phyloP scores from a whole-genome alignment of 805 yeast genomes.

The Komagataella phaffii region DNA sequence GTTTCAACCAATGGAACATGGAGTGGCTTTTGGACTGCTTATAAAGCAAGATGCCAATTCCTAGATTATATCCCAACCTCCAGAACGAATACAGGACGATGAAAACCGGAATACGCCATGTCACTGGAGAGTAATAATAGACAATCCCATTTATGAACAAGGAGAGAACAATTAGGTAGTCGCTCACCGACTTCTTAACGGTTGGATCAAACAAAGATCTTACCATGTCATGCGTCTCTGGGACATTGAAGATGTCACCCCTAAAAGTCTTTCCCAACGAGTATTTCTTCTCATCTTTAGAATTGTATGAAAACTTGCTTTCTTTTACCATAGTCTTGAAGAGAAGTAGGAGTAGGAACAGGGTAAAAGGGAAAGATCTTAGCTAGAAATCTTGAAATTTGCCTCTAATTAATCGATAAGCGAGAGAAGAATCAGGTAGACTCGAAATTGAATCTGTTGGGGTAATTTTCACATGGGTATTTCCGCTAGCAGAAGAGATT shows the following conservation, averaged over 20 bases:
- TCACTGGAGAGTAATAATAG: slow-evolving; percentile 15
- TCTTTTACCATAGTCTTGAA: background rate
- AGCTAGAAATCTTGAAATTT: background rate
- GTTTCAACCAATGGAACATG: slow-evolving; percentile 25
- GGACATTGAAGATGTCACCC: slow-evolving; percentile 32
- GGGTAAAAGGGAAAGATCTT: background rate
- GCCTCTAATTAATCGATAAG: background rate
- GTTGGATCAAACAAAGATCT: slow-evolving; percentile 70
- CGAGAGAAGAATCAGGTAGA: background rate
- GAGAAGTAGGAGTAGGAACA: background rate
- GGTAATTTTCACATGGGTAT: background rate
- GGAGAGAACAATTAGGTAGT: slow-evolving; percentile 38
- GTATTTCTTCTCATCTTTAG: slow-evolving; percentile 7
- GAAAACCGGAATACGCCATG: slow-evolving; percentile 22
- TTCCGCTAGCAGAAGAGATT: background rate
- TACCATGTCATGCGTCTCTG: slow-evolving; percentile 74
- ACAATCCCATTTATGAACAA: slow-evolving; percentile 21
- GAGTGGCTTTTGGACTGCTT: slow-evolving; percentile 48
- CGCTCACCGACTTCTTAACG: slow-evolving; percentile 52
- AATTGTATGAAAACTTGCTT: slow-evolving; percentile 2
- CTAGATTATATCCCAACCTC: slow-evolving; percentile 65
- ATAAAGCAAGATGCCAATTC: slow-evolving; percentile 60
- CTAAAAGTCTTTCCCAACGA: slow-evolving; percentile 28
- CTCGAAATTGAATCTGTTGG: background rate
- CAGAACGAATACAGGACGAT: slow-evolving; percentile 52